A percentile compares a stretch with the other conserved stretches of the same genome.
These are phyloP conservation scores for Didymella arachidicola DNA, from an alignment of 2,329 filamentous ascomycete genomes.

Conservation along the genomic window DNA sequence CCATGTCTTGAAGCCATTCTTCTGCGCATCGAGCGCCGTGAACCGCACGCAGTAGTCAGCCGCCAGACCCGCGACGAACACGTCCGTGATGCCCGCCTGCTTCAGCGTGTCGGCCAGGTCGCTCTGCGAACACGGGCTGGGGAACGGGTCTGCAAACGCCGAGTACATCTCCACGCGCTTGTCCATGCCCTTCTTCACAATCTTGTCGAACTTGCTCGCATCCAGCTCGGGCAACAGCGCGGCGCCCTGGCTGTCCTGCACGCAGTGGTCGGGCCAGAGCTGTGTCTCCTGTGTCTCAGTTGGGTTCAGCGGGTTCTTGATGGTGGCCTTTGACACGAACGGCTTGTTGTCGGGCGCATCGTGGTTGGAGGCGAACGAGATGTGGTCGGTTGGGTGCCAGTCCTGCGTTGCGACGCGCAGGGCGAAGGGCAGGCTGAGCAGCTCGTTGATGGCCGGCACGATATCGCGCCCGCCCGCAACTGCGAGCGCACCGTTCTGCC, in stretches of 20 bases:
- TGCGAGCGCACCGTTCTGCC: constrained; percentile 81
- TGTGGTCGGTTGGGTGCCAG: constrained; percentile 82
- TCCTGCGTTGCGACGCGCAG: constrained; percentile 88
- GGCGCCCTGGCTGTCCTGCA: constrained; percentile 76
- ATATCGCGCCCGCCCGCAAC: constrained; percentile 78
- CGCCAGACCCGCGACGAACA: constrained; percentile 86
- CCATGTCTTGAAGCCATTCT: constrained; percentile 77
- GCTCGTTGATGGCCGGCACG: constrained; percentile 73
- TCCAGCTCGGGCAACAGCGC: constrained; percentile 77
- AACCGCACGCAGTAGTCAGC: constrained; percentile 87
- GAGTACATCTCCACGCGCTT: constrained; percentile 89
- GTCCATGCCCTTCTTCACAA: constrained; percentile 81
- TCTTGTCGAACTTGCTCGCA: constrained; percentile 62
- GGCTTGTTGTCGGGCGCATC: constrained; percentile 67
- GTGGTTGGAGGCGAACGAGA: constrained; percentile 90
- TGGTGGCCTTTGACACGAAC: constrained; percentile 69
- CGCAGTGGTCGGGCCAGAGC: constrained; percentile 92
- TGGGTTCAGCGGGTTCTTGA: constrained; percentile 72
- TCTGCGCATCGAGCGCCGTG: constrained; percentile 79
- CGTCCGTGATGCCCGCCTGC: constrained; percentile 70
- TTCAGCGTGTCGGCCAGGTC: constrained; percentile 68
- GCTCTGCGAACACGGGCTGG: constrained; percentile 65
- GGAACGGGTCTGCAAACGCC: constrained; percentile 84
- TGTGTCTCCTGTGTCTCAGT: constrained; percentile 69
- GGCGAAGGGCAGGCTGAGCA: constrained; percentile 75